Conservation (phyloP, 2,329 filamentous ascomycete species). For the Arthroderma sp. region DNA sequence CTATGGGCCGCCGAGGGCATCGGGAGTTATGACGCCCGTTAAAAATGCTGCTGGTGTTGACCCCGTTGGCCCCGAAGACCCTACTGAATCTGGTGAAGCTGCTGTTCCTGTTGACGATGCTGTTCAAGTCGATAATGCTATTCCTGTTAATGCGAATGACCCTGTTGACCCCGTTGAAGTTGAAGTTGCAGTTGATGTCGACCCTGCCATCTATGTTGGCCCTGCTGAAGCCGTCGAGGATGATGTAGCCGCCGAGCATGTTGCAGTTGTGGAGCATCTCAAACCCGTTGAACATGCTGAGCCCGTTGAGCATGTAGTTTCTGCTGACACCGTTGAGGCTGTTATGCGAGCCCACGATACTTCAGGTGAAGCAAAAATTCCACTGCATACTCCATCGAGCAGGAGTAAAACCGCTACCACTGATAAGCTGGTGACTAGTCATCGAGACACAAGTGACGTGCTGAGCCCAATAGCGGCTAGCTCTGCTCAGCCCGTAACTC, state of each 20-base stretch:
- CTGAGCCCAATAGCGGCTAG: background rate
- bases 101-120: background rate
- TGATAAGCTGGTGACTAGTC: background rate
- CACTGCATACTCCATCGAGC: background rate
- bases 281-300: too few relatives aligned
- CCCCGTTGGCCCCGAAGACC: background rate
- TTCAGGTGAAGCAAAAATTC: background rate
- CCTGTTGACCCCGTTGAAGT: too few relatives aligned
- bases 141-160: too few relatives aligned
- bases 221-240: too few relatives aligned
- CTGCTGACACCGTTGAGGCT: too few relatives aligned
- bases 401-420: background rate
- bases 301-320: too few relatives aligned
- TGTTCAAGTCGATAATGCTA: too few relatives aligned
- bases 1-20: background rate
- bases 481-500: background rate
- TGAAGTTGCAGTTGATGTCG: too few relatives aligned
- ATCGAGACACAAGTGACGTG: background rate
- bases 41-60: background rate
- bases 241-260: too few relatives aligned
- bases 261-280: too few relatives aligned
- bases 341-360: background rate
- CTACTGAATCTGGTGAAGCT: too few relatives aligned
- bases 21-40: background rate
- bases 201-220: too few relatives aligned